These are phyloP conservation scores for Aureococcus anophagefferens DNA, from an alignment of 108 stramenopile genomes.

Conservation along the genomic window DNA sequence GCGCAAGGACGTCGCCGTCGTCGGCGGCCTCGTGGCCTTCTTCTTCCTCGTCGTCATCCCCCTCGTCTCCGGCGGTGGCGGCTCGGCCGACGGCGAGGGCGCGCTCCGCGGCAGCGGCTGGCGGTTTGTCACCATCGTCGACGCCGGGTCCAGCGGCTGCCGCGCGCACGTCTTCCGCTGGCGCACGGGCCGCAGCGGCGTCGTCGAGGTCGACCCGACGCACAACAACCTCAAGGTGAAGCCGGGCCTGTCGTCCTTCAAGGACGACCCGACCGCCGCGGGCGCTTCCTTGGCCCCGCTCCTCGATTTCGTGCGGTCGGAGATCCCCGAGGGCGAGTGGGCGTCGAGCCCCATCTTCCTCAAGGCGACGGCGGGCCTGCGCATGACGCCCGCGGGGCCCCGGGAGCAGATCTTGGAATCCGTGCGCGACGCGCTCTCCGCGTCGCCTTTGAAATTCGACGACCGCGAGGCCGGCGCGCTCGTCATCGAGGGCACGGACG, in stretches of 20 bases:
- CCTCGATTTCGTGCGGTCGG: constrained; percentile 29
- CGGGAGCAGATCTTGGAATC: constrained; percentile 4
- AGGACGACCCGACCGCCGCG: neutral
- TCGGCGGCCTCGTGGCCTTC: too few relatives aligned
- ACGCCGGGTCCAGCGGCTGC: constrained; percentile 12
- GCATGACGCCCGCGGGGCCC: neutral
- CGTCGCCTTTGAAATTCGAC: neutral
- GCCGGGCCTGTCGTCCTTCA: constrained; percentile 15
- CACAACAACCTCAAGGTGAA: constrained; percentile 14
- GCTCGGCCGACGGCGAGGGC: too few relatives aligned
- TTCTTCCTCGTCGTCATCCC: too few relatives aligned
- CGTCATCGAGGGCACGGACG: constrained; percentile 21
- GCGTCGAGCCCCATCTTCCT: constrained; percentile 5
- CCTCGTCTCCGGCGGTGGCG: too few relatives aligned
- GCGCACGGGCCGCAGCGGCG: neutral
- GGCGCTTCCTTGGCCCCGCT: constrained; percentile 17
- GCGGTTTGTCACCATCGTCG: constrained; percentile 13
- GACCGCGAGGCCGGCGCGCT: neutral
- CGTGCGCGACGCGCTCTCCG: constrained; percentile 3
- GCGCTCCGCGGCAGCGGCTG: too few relatives aligned
- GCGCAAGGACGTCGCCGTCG: too few relatives aligned
- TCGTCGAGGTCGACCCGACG: constrained; percentile 7
- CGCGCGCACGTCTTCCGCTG: constrained; percentile 14
- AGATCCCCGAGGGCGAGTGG: constrained; percentile 13
- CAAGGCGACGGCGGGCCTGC: constrained; percentile 28